Conservation (phyloP, 177 flowering plant genomes). For the Telopea speciosissima region DNA sequence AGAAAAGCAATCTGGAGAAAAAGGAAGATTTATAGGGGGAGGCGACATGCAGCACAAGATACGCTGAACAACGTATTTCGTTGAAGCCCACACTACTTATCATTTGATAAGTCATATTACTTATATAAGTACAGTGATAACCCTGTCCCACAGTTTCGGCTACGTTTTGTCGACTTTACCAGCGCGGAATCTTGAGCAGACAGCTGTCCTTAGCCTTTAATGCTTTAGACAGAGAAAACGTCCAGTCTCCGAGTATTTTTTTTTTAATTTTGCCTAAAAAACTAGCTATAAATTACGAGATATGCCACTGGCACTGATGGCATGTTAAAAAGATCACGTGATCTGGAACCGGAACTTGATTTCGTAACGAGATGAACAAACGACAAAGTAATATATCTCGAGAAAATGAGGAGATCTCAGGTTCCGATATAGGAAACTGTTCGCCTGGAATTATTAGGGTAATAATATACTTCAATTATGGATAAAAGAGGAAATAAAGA, state of each 20-base stretch:
- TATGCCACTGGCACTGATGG: neutral
- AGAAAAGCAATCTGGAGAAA: slow-evolving; percentile 27
- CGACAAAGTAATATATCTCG: neutral
- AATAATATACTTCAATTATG: no score
- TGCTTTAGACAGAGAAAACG: neutral
- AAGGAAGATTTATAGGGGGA: slow-evolving; percentile 31
- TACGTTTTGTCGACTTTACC: slow-evolving; percentile 35
- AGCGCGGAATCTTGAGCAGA: slow-evolving; percentile 47
- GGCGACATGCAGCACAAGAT: slow-evolving; percentile 31
- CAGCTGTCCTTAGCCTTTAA: slow-evolving; percentile 19
- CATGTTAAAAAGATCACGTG: slow-evolving; percentile 1
- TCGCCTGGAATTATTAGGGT: no score
- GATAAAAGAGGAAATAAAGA: neutral
- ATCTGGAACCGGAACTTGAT: neutral
- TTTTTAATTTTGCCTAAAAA: neutral
- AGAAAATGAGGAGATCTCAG: neutral
- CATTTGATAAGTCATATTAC: neutral
- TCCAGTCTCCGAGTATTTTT: neutral
- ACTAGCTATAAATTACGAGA: neutral
- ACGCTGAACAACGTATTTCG: slow-evolving; percentile 11
- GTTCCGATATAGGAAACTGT: no score
- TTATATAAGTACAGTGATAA: slow-evolving; percentile 18
- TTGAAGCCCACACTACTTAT: no score
- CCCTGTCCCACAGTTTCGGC: slow-evolving; percentile 47
- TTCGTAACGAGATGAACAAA: neutral